Base-by-base conservation (phyloP, 1,139 yeast species). In the Blastobotrys ciferrii region DNA sequence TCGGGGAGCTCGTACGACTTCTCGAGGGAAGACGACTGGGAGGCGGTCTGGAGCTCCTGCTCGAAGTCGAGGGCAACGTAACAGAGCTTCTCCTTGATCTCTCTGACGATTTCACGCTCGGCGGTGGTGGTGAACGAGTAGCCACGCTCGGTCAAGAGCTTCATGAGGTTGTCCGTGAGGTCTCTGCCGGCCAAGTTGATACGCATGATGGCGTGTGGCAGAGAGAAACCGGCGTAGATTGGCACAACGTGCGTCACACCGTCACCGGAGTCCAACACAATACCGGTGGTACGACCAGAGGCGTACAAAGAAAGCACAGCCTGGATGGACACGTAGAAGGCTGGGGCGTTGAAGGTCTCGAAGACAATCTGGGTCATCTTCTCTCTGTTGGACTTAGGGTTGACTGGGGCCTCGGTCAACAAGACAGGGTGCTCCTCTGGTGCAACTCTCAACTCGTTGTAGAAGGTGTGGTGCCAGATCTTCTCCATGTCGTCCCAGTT, bases 401-500 rank as follows among this genome's bases (percentile, higher is more conserved):
- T 92, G 86, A 89, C 87, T 75, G 98, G 98, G 59, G 98, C 98
- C 81, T 92, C 98, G 62, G 98, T 89, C 76, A 89, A 82, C 73
- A 87, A 79, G 66, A 87, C 95, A 70, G 98, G 97, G 82, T 92
- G 98, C 76, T 92, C 98, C 77, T 89, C 96, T 72, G 96, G 96
- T 55, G 98, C 98, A 73, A 92, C 95, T 79, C 96, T 87, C 76
- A 87, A 84, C 77, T 87, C 96, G 77, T 87, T 88, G 89, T 87
- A 87, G 80, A 87, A 88, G 66, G 96, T 87, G 82, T 87, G 96
- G 76, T 87, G 96, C 96, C 98, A 88, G 78, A 92, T 92, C 82
- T 87, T 92, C 84, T 91, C 98, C 98, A 92, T 92, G 75, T 92
- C 98, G 73, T 92, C 98, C 98, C 98, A 92, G 92, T 92, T 92